A percentile compares a stretch with the other conserved stretches of the same genome.
Evolutionary conservation across 2,329 filamentous ascomycete species (phyloP).

Genomic region (Neurospora sp.): DNA sequence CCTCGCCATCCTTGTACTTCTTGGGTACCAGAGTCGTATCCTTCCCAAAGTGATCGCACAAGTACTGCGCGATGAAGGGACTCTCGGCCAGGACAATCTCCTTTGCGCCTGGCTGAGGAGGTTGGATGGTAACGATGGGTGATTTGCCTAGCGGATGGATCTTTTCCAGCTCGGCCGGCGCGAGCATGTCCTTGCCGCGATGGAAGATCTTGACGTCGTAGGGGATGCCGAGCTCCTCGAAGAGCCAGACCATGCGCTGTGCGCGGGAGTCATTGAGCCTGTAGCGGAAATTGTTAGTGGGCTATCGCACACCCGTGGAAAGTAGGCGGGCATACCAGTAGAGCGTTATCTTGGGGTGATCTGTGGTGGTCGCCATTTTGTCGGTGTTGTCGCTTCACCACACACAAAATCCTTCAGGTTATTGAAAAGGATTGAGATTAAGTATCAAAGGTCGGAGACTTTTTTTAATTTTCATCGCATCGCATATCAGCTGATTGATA

Average conservation of each 20-base stretch:
- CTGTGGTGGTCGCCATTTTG: neutral
- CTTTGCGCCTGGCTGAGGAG: conserved; percentile 19
- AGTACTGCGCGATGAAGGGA: conserved; percentile 68
- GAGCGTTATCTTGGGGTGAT: neutral
- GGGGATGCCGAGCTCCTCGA: conserved; percentile 67
- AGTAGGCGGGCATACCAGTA: neutral
- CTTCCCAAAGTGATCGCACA: conserved; percentile 50
- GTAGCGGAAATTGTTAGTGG: neutral
- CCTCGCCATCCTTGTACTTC: conserved; percentile 41
- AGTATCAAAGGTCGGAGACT: neutral
- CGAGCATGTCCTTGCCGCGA: conserved; percentile 45
- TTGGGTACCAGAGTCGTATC: conserved; percentile 33
- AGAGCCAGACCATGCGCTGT: conserved; percentile 73
- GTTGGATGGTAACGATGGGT: conserved; percentile 57
- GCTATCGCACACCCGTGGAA: neutral
- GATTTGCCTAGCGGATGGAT: conserved; percentile 80
- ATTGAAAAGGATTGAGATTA: neutral
- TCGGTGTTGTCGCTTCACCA: neutral
- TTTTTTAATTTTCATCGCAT: neutral
- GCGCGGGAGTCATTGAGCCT: conserved; percentile 76
- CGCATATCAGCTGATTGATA: neutral
- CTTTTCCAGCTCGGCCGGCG: conserved; percentile 62
- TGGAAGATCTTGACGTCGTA: conserved; percentile 74
- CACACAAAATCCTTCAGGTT: neutral
- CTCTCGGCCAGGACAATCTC: conserved; percentile 65